Conservation (phyloP, 768 basidiomycete genomes). For the Mycena kentingensis region DNA sequence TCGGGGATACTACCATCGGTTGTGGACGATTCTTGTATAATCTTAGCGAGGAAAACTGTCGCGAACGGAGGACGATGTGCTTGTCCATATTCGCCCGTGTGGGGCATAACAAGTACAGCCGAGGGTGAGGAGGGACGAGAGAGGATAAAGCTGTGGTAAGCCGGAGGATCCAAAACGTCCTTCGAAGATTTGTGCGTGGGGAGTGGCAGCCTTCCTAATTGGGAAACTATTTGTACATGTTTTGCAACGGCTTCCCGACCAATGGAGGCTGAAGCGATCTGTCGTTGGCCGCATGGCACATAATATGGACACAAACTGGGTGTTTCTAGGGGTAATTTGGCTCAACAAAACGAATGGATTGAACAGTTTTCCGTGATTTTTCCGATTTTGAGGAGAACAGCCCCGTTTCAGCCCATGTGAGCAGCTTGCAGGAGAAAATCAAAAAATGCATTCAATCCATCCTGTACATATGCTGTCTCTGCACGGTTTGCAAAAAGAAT, state of each 20-base stretch:
- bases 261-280: neutral
- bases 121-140: too few species aligned
- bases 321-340: neutral
- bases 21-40: too few species aligned
- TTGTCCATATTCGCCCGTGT: too few species aligned
- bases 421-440: too few species aligned
- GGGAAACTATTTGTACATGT: neutral
- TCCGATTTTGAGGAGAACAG: neutral
- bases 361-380: neutral
- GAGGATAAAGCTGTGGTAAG: too few species aligned
- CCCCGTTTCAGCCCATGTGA: neutral
- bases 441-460: neutral
- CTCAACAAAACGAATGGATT: neutral
- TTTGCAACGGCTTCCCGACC: neutral
- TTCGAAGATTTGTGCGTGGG: too few species aligned
- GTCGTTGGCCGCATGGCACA: neutral
- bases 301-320: neutral
- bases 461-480: neutral
- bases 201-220: neutral
- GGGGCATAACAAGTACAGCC: too few species aligned
- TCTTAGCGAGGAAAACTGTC: too few species aligned
- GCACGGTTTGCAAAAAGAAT: neutral
- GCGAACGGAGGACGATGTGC: too few species aligned
- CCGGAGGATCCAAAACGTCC: too few species aligned
- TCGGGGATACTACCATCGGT: too few species aligned